Conservation (phyloP, 148 eudicot species). For the Vaccinium macrocarpon region DNA sequence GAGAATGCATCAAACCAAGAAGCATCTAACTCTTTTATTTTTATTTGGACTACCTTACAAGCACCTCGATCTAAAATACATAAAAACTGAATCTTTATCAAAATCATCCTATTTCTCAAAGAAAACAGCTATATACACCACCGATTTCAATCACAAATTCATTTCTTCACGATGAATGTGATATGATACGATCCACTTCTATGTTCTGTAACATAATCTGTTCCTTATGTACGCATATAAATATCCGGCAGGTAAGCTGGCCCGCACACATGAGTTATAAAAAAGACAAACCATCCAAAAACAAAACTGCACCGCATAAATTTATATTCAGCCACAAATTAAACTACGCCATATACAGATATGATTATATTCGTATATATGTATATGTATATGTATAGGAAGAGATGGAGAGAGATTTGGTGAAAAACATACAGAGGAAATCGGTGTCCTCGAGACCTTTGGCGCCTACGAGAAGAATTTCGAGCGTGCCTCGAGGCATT, state of each 20-base stretch:
- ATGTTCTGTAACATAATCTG: not conserved
- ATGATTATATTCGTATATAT: not conserved
- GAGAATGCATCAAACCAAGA: not conserved
- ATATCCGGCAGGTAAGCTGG: too few species aligned
- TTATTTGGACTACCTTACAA: too few species aligned
- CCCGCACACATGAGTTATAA: too few species aligned
- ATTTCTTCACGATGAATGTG: not conserved
- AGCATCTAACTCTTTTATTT: not conserved
- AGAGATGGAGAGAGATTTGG: not conserved
- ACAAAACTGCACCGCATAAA: too few species aligned
- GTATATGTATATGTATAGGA: not conserved
- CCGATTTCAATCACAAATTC: not conserved
- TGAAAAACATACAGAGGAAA: slow-evolving; percentile 41
- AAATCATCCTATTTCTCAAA: not conserved
- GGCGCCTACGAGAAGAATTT: slow-evolving; percentile 48
- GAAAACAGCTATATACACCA: not conserved
- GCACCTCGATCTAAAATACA: not conserved
- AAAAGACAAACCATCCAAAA: too few species aligned
- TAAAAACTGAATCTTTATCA: not conserved
- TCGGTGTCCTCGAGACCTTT: slow-evolving; percentile 58
- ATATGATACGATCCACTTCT: not conserved
- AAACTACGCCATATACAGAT: not conserved
- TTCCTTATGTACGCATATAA: not conserved
- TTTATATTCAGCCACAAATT: not conserved
- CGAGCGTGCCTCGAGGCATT: slow-evolving; percentile 32